Evolutionary conservation across 2,329 filamentous ascomycete genomes (phyloP), one percentile per base, ranked within the genome.

Genomic region (Monosporascus sp.): DNA sequence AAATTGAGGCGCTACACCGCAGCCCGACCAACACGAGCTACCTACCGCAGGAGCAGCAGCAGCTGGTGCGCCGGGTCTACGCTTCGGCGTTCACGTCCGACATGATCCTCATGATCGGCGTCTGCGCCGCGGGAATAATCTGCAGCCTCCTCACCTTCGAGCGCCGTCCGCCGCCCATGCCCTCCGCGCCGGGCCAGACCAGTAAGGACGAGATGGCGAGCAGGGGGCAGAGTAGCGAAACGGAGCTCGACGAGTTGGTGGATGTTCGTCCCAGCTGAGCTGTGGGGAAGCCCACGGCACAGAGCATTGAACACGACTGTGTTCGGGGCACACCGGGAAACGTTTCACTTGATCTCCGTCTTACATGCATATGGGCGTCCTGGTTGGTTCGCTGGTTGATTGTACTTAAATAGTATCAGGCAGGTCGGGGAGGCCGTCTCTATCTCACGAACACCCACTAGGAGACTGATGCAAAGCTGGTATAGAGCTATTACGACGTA

Each of bases 81-180:
- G 71, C 75, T 0, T 63, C 58, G 1, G 75, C 77, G 2, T 80
- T 80, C 59, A 68, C 69, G 1, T 68, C 71, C 27, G 72, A 80
- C 54, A 71, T 76, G 38, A 72, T 70, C 51, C 64, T 79, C 47
- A 74, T 80, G 71, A 70, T 75, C 46, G 68, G 72, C 25, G 60
- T 76, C 17, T 72, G 73, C 34, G 71, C 68, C 5, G 65, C 67
- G 45, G 77, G 77, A 62, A 64, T 79, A 6, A 52, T 75, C 25
- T 65, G 71, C 9, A 76, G 76, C 25, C 54, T 75, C 2, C 72
- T 76, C 50, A 73, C 74, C 1, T 68, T 77, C 51, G 74, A 80
- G 59, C 67, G 65, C 37, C 62, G 67, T 5, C 77, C 77, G 1
- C 62, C 65, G 27, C 54, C 62, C 8, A 64, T 67, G 62, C 62